A percentile compares a stretch with the other conserved stretches of the same genome.
Conservation (phyloP, 176 grass and related monocot species). For the Zoysia japonica region DNA sequence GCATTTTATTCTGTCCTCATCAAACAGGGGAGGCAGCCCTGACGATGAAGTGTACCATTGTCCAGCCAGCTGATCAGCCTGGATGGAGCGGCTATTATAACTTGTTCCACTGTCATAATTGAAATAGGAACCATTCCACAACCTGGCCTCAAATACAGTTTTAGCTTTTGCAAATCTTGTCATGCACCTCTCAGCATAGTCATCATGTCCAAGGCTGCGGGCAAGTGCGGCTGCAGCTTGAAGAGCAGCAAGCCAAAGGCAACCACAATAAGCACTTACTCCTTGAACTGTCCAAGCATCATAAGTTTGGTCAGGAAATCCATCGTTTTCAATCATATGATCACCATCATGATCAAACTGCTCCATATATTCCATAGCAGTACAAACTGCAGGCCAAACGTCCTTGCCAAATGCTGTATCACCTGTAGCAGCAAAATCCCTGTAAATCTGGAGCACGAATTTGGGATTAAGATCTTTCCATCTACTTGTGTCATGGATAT, state of each 20-base stretch:
- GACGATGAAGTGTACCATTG: slow-evolving; percentile 89
- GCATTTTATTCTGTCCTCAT: slow-evolving; percentile 70
- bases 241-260: slow-evolving; percentile 91
- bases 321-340: slow-evolving; percentile 88
- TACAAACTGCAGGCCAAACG: slow-evolving; percentile 88
- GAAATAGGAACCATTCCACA: slow-evolving; percentile 95
- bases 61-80: slow-evolving; percentile 90
- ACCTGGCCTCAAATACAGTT: slow-evolving; percentile 64
- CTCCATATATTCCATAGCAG: slow-evolving; percentile 95
- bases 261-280: slow-evolving; percentile 87
- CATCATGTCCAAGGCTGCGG: slow-evolving; percentile 66
- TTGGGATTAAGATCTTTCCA: slow-evolving; percentile 99
- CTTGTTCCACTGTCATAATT: slow-evolving; percentile 93
- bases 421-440: slow-evolving; percentile 86
- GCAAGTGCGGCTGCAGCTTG: slow-evolving; percentile 84
- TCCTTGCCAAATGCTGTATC: slow-evolving; percentile 81
- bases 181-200: slow-evolving; percentile 84
- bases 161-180: slow-evolving; percentile 84
- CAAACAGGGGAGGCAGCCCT: slow-evolving; percentile 77
- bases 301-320: slow-evolving; percentile 97
- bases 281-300: slow-evolving; percentile 95
- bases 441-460: slow-evolving; percentile 90
- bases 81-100: slow-evolving; percentile 77
- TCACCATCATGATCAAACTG: slow-evolving; percentile 90
- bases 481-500: slow-evolving; percentile 97